A percentile compares a stretch with the other conserved stretches of the same genome.
Conservation (phyloP, 2,329 filamentous ascomycete genomes). For the Aspergillus chevalieri region DNA sequence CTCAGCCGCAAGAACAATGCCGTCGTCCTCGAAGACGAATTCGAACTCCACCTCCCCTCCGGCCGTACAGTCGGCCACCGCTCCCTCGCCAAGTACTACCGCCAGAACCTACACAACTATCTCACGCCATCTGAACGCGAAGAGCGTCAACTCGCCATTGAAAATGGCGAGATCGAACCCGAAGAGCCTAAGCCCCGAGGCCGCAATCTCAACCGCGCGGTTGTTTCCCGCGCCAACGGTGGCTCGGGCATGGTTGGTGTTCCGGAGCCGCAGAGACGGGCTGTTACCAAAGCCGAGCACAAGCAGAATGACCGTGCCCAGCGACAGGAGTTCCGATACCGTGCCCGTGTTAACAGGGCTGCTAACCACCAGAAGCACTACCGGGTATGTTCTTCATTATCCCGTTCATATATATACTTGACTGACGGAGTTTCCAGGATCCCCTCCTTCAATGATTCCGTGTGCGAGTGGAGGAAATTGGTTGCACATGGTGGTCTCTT, state of each 20-base stretch:
- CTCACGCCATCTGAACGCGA: conserved; percentile 71
- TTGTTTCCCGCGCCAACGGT: conserved; percentile 65
- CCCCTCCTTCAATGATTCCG: conserved; percentile 45
- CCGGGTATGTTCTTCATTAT: conserved; percentile 44
- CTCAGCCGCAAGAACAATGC: conserved; percentile 68
- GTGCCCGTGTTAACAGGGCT: conserved; percentile 66
- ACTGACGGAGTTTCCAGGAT: conserved; percentile 32
- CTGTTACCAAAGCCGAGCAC: conserved; percentile 61
- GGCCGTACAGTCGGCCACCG: conserved; percentile 87
- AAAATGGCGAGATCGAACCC: conserved; percentile 42
- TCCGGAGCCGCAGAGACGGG: conserved; percentile 66
- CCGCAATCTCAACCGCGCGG: conserved; percentile 44
- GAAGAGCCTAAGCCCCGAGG: conserved; percentile 37
- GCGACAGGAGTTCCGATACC: conserved; percentile 55
- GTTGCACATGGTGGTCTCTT: neutral
- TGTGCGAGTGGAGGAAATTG: neutral
- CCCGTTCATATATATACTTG: neutral
- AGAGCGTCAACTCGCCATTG: conserved; percentile 57
- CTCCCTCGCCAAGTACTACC: conserved; percentile 78
- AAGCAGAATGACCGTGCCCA: conserved; percentile 61
- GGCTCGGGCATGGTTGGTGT: conserved; percentile 71
- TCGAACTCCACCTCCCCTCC: conserved; percentile 85
- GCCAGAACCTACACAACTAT: conserved; percentile 84
- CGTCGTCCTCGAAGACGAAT: conserved; percentile 85
- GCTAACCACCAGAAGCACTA: conserved; percentile 74